Percentiles rank a stretch among this genome's conserved stretches.
phyloP scores from a whole-genome alignment of 345 rosid genomes.

The Angophora floribunda region DNA sequence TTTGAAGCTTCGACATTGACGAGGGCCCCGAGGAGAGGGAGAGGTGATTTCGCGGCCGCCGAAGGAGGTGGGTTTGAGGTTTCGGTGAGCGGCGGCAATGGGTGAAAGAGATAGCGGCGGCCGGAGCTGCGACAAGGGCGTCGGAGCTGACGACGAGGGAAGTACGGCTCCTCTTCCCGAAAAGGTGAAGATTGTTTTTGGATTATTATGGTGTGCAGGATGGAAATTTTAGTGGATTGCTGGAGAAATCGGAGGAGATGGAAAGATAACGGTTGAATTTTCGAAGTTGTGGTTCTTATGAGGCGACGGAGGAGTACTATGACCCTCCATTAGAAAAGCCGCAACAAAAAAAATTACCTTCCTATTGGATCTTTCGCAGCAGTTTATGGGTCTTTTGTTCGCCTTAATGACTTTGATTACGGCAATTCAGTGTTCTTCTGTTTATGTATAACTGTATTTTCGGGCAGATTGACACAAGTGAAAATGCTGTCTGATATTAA shows the following conservation, averaged over 20 bases:
- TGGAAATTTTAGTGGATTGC: background rate
- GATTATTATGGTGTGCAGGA: background rate
- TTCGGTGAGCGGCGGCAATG: slow-evolving; percentile 30
- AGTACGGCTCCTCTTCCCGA: slow-evolving; percentile 85
- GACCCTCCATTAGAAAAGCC: background rate
- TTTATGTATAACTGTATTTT: background rate
- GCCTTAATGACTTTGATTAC: background rate
- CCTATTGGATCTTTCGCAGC: background rate
- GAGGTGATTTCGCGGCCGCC: background rate
- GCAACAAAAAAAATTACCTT: background rate
- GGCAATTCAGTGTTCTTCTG: background rate
- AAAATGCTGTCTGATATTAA: background rate
- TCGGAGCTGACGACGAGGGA: slow-evolving; percentile 80
- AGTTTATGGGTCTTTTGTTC: background rate
- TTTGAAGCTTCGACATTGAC: background rate
- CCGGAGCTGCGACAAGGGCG: slow-evolving; percentile 45
- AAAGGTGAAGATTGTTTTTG: slow-evolving; percentile 32
- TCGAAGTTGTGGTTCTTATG: background rate
- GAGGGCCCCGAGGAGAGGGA: background rate
- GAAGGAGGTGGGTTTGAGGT: background rate
- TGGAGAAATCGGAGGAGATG: background rate
- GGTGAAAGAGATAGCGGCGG: slow-evolving; percentile 68
- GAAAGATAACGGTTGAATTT: background rate
- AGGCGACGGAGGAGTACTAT: background rate
- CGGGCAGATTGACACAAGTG: background rate